Percentiles rank a stretch among this genome's conserved stretches.
These are phyloP conservation scores for Trapa bicornis DNA, from an alignment of 345 rosid genomes.

Conservation along the genomic window DNA sequence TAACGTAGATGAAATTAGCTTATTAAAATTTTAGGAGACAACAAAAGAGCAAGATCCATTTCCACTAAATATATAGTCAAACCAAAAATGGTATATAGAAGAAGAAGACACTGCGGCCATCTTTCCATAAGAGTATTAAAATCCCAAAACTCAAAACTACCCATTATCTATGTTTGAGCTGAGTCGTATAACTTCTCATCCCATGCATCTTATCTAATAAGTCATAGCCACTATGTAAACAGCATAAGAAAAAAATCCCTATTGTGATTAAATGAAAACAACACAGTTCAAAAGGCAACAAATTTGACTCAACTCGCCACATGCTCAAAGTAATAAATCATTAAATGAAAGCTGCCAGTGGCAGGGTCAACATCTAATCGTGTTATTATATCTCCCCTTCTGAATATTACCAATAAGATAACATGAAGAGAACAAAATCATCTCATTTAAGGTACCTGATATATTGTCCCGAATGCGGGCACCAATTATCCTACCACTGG, in stretches of 20 bases:
- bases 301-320: neutral
- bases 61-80: neutral
- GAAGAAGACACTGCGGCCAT: neutral
- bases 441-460: slow-evolving; percentile 36
- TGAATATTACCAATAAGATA: neutral
- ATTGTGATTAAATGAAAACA: neutral
- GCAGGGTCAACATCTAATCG: neutral
- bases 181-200: too few relatives aligned
- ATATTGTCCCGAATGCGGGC: slow-evolving; percentile 81
- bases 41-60: neutral
- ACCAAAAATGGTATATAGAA: neutral
- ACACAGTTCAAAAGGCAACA: neutral
- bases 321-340: neutral
- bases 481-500: slow-evolving; percentile 45
- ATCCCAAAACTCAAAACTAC: neutral
- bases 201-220: neutral
- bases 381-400: neutral
- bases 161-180: too few relatives aligned
- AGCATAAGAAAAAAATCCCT: too few relatives aligned
- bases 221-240: neutral
- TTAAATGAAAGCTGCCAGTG: neutral
- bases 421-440: neutral
- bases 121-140: neutral
- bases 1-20: slow-evolving; percentile 10
- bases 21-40: neutral